Conservation (phyloP, 768 basidiomycete genomes). For the Rhodotorula kratochvilovae region DNA sequence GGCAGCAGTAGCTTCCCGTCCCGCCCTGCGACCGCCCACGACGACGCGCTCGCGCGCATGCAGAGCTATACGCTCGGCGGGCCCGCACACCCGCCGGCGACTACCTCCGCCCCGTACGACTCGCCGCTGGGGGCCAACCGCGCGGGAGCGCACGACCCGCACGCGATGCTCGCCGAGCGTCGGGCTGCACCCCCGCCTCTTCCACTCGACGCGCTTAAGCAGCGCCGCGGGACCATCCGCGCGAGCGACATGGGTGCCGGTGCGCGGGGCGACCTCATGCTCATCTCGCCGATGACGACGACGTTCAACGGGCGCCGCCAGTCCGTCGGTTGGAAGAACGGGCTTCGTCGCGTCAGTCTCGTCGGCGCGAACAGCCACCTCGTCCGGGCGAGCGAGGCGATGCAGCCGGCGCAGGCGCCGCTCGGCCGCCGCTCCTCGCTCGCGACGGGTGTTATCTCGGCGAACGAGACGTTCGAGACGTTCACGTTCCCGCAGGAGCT, state of each 20-base stretch:
- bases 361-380: neutral
- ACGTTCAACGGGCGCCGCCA: slow-evolving; percentile 28
- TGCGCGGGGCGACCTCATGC: slow-evolving; percentile 27
- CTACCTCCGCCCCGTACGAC: neutral
- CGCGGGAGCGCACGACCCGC: too few species aligned
- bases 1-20: neutral
- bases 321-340: slow-evolving; percentile 33
- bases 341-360: slow-evolving; percentile 15
- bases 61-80: slow-evolving; percentile 28
- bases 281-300: slow-evolving; percentile 31
- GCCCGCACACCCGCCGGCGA: neutral
- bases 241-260: neutral
- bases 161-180: neutral
- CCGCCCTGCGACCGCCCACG: neutral
- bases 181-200: neutral
- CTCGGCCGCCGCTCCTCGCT: slow-evolving; percentile 2
- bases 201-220: slow-evolving; percentile 25
- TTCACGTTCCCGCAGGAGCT: slow-evolving; percentile 20
- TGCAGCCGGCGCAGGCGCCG: too few species aligned
- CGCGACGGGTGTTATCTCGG: slow-evolving; percentile 8
- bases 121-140: neutral
- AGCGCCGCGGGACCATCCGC: slow-evolving; percentile 26
- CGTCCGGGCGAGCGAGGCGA: neutral
- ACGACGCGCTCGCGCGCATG: slow-evolving; percentile 16
- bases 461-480: slow-evolving; percentile 15